Evolutionary conservation across 1,284 basidiomycete genomes (phyloP), one percentile per base, ranked within the genome.

Genomic region (Agaricales sp.): DNA sequence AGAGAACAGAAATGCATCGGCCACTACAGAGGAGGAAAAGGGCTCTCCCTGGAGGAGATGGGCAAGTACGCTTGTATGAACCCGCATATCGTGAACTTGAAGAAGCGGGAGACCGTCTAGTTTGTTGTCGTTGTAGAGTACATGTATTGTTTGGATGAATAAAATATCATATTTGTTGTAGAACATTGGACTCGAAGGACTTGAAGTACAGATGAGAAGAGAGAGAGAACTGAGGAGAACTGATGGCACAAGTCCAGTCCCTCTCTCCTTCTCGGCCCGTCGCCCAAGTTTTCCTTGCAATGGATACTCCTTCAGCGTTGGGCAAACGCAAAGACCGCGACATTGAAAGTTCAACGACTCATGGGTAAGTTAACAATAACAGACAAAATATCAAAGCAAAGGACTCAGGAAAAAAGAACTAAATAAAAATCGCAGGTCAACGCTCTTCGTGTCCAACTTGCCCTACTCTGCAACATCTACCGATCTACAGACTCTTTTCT

Each of bases 401-500:
- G 11, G 52, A 38, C 49, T 16, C 23, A 51, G 51, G 41, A 13
- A 12, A 1, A n/a, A 16, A 46, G 4, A 19, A 35, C 43, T 19
- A 41, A 44, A 11, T 14, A 39, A 37, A 21, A 24, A 37, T 35
- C 20, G 11, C 51, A 82, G 83, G 38, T 78, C 81, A 16, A 89
- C 84, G 0, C 64, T 90, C 38, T 90, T 90, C 60, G 78, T 91
- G 41, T 89, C 86, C 8, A 89, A 89, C 66, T 67, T 97, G 16
- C 91, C 93, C 1, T 94, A 91, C 61, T 81, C 82, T 21, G 91
- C 87, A 43, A 98, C 94, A 3, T 89, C 89, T 2, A 86, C 83
- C 50, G 92, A 97, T 66, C 70, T 99, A 30, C 78, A 90, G 59
- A 93, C 92, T 0, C 77, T 94, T 46, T 97, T 98, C 70, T 97